phyloP scores from a whole-genome alignment of 2,329 filamentous ascomycete genomes.

The Dactylellina drechsleri region DNA sequence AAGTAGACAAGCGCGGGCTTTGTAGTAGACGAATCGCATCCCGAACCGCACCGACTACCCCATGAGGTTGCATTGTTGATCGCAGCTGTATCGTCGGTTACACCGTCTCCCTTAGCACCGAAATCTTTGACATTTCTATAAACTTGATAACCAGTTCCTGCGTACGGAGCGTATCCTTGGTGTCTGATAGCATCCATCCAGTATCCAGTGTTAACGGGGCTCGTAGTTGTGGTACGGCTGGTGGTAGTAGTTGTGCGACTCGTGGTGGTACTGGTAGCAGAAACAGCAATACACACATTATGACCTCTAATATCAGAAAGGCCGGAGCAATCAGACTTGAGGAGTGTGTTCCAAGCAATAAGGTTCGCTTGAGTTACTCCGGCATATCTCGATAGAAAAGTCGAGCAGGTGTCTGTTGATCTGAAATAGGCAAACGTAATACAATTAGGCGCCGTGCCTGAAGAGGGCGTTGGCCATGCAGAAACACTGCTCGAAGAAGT shows the following conservation, averaged over 20 bases:
- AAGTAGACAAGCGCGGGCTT: constrained; percentile 93
- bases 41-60: constrained; percentile 80
- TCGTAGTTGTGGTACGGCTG: background rate
- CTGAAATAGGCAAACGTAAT: constrained; percentile 10
- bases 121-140: constrained; percentile 52
- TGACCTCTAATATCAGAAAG: constrained; percentile 3
- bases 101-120: constrained; percentile 49
- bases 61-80: constrained; percentile 77
- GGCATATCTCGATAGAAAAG: constrained; percentile 7
- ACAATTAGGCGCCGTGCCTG: constrained; percentile 9
- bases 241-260: constrained; percentile 3
- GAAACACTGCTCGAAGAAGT: constrained; percentile 1
- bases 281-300: constrained; percentile 12
- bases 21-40: constrained; percentile 83
- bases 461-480: constrained; percentile 1
- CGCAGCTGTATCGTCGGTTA: constrained; percentile 83
- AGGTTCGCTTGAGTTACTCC: constrained; percentile 14
- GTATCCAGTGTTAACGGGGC: constrained; percentile 6
- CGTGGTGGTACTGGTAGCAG: constrained; percentile 5
- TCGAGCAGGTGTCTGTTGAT: background rate
- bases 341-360: constrained; percentile 19
- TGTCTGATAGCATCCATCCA: constrained; percentile 41
- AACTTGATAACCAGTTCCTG: constrained; percentile 32
- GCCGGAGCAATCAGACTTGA: constrained; percentile 26
- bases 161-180: constrained; percentile 45